phyloP scores from a whole-genome alignment of 306 rosid species.

The Quercus robur region DNA sequence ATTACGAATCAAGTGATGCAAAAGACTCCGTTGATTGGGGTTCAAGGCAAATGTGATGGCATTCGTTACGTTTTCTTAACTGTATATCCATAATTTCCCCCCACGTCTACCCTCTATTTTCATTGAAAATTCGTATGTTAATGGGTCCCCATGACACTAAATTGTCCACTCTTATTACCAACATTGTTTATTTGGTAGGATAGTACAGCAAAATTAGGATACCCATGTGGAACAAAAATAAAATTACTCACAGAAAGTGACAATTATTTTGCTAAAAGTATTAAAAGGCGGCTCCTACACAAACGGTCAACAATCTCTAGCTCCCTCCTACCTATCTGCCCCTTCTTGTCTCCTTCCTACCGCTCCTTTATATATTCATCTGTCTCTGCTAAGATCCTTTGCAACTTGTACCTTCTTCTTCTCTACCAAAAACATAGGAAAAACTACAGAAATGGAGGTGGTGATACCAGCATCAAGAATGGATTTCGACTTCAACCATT shows the following conservation, averaged over 20 bases:
- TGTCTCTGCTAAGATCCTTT: too few relatives aligned
- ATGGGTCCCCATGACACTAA: background rate
- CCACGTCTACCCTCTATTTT: background rate
- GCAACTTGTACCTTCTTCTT: too few relatives aligned
- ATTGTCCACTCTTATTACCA: background rate
- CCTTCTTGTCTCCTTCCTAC: slow-evolving; percentile 9
- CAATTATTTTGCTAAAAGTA: slow-evolving; percentile 12
- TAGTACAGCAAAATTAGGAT: background rate
- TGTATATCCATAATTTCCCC: background rate
- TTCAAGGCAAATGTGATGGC: background rate
- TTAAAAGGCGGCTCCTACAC: slow-evolving; percentile 26
- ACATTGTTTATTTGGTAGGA: background rate
- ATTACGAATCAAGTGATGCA: too few relatives aligned
- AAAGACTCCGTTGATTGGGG: too few relatives aligned
- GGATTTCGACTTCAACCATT: slow-evolving; percentile 54
- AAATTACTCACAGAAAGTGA: background rate
- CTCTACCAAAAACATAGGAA: background rate
- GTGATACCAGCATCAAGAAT: slow-evolving; percentile 32
- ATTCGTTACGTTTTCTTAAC: background rate
- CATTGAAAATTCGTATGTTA: background rate
- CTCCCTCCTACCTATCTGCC: background rate
- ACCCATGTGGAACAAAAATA: background rate
- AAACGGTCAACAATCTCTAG: slow-evolving; percentile 29
- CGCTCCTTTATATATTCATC: background rate
- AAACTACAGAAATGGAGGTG: slow-evolving; percentile 44